Evolutionary conservation across 768 basidiomycete genomes (phyloP), one percentile per base, ranked within the genome.

Genomic region (Nidularia pulvinata): DNA sequence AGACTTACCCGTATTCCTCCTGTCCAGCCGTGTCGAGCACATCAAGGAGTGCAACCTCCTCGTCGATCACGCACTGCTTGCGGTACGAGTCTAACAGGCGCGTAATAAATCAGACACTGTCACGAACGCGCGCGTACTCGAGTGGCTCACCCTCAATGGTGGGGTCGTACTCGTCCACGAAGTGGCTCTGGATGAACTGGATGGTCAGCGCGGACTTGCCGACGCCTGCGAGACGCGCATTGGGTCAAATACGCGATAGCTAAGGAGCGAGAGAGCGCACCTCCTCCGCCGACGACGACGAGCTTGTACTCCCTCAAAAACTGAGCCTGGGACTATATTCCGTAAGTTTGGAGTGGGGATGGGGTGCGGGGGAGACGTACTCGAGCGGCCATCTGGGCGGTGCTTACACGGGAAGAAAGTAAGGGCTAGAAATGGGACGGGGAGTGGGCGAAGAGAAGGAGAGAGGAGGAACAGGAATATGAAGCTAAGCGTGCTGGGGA

Each of bases 261-360:
- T 7, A 7, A 14, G 35, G 49, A 48, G 34, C 25, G 37, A 43
- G 36, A 16, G 56, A 11, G 52, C 51, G 33, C 33, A 90, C 95
- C 95, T 83, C 95, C 96, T 66, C 96, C 96, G 48, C 96, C 96
- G 57, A 98, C 96, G 58, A 98, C 96, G 59, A 98, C 96, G 55
- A 98, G 86, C 79, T 98, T 98, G 78, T 98, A 98, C 69, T 98
- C 96, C 63, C 95, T 80, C 71, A 98, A 76, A 78, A 94, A 94
- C 67, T 89, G 88, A 58, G 91, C 89, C 88, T 93, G 62, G 50
- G 56, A 57, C 50, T 46, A 10, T 25, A 58, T 43, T 49, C 37
- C 55, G 47, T 58, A 57, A 55, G 52, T 53, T 5, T 46, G 47
- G 58, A 46, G 47, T 33, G 32, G 14, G 33, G 25, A 51, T 48